These are phyloP conservation scores for Fusarium pseudocircinatum DNA, from an alignment of 2,329 filamentous ascomycete species.

Conservation along the genomic window DNA sequence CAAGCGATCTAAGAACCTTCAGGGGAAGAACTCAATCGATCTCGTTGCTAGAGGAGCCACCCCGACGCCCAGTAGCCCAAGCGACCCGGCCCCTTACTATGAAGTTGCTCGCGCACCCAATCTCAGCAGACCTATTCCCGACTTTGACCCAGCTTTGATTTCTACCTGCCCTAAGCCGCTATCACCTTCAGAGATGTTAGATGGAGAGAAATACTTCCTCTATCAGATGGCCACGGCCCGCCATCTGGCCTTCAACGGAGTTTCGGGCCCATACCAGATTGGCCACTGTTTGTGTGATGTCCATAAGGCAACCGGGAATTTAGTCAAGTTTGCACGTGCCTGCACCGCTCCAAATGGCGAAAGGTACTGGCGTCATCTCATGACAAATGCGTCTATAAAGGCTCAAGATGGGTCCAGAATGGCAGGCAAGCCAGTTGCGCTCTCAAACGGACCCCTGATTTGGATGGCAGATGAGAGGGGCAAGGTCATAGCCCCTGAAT, in stretches of 20 bases:
- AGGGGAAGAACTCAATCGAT: not conserved
- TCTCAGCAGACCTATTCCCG: not conserved
- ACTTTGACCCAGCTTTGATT: not conserved
- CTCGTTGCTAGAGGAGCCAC: not conserved
- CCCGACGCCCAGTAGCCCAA: not conserved
- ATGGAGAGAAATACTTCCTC: not conserved
- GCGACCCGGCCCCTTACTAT: not conserved
- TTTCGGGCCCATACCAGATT: slow-evolving; percentile 35
- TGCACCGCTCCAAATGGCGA: not conserved
- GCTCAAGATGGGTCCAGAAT: not conserved
- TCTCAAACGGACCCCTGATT: slow-evolving; percentile 13
- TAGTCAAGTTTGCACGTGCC: slow-evolving; percentile 27
- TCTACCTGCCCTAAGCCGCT: slow-evolving; percentile 11
- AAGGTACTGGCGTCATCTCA: slow-evolving; percentile 23
- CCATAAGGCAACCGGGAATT: not conserved
- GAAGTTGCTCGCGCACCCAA: not conserved
- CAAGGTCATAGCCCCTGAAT: slow-evolving; percentile 5
- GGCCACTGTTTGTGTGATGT: slow-evolving; percentile 37
- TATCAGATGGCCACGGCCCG: slow-evolving; percentile 34
- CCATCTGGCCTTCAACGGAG: slow-evolving; percentile 18
- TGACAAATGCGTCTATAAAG: slow-evolving; percentile 5
- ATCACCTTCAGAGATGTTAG: not conserved
- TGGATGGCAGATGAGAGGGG: slow-evolving; percentile 16
- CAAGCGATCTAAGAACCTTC: not conserved
- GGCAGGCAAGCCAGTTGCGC: slow-evolving; percentile 12